A percentile compares a stretch with the other conserved stretches of the same genome.
Evolutionary conservation across 306 rosid genomes (phyloP).

Genomic region (Lablab purpureus): DNA sequence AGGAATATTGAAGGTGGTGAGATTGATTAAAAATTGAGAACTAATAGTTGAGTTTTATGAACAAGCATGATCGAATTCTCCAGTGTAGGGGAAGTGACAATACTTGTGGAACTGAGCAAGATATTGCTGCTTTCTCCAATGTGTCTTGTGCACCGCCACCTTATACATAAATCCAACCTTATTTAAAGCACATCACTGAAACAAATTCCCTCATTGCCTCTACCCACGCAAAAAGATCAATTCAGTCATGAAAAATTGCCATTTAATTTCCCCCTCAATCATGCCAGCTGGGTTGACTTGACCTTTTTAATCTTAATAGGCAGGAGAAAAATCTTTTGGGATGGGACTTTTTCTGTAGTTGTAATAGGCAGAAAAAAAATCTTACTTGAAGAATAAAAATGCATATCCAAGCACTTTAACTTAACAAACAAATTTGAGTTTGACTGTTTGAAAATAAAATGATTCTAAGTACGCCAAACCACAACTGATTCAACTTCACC

Average conservation of each 20-base stretch:
- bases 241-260: background rate
- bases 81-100: background rate
- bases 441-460: conserved; percentile 22
- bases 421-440: conserved; percentile 27
- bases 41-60: background rate
- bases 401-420: background rate
- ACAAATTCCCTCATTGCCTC: background rate
- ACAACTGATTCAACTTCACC: conserved; percentile 4
- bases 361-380: background rate
- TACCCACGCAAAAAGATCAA: background rate
- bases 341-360: background rate
- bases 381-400: conserved; percentile 4
- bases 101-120: background rate
- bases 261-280: background rate
- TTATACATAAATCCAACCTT: conserved; percentile 10
- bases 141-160: background rate
- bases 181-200: background rate
- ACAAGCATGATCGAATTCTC: background rate
- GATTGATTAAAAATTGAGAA: background rate
- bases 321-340: background rate
- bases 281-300: background rate
- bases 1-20: background rate
- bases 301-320: background rate
- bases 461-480: conserved; percentile 1
- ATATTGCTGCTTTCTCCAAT: background rate